phyloP scores from a whole-genome alignment of 1,139 yeast genomes.

The Debaryomyces singareniensis region DNA sequence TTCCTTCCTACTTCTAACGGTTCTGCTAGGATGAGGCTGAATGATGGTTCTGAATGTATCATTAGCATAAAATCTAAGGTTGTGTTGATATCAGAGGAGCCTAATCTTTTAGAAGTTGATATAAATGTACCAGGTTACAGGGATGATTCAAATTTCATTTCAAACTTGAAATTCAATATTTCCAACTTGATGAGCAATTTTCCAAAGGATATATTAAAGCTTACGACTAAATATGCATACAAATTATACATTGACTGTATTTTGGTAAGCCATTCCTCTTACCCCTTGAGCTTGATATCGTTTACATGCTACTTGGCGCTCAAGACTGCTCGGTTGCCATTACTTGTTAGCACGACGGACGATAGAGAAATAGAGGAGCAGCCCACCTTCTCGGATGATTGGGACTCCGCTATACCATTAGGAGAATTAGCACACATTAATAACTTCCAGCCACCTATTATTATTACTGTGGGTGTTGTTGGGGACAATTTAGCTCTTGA shows the following conservation, averaged over 20 bases:
- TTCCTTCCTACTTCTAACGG: slow-evolving; percentile 88
- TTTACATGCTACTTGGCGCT: slow-evolving; percentile 77
- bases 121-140: slow-evolving; percentile 69
- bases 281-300: slow-evolving; percentile 75
- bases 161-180: slow-evolving; percentile 50
- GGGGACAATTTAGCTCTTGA: slow-evolving; percentile 68
- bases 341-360: slow-evolving; percentile 55
- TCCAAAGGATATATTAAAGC: slow-evolving; percentile 43
- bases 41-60: slow-evolving; percentile 90
- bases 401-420: slow-evolving; percentile 53
- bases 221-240: slow-evolving; percentile 71
- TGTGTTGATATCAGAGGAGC: slow-evolving; percentile 41
- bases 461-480: slow-evolving; percentile 68
- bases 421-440: slow-evolving; percentile 21
- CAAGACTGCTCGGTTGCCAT: slow-evolving; percentile 71
- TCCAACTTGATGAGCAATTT: slow-evolving; percentile 41
- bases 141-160: slow-evolving; percentile 61
- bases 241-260: slow-evolving; percentile 75
- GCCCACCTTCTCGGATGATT: slow-evolving; percentile 88
- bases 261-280: slow-evolving; percentile 57
- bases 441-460: slow-evolving; percentile 61
- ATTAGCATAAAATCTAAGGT: slow-evolving; percentile 87
- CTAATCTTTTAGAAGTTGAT: slow-evolving; percentile 60
- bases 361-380: slow-evolving; percentile 68
- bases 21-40: slow-evolving; percentile 75